Percentiles rank a stretch among this genome's conserved stretches.
phyloP scores from a whole-genome alignment of 108 stramenopile genomes.

The Pseudonitzschia delicatissima region DNA sequence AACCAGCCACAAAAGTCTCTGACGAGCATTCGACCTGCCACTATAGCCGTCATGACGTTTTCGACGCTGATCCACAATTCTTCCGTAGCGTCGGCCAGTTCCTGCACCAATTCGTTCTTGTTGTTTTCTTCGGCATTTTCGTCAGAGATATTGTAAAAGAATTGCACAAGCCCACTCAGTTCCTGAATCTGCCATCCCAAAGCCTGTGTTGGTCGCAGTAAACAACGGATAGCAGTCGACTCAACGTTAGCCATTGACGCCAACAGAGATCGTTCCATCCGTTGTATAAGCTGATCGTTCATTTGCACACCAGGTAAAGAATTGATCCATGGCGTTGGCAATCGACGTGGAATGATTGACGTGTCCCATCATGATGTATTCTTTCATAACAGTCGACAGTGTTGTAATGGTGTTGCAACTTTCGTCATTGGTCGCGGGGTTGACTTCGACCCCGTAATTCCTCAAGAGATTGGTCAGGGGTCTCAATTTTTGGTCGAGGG shows the following conservation, averaged over 20 bases:
- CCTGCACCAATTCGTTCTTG: constrained; percentile 23
- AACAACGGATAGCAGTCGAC: constrained; percentile 38
- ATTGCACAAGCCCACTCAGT: constrained; percentile 54
- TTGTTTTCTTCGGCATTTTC: neutral
- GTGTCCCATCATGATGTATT: constrained; percentile 71
- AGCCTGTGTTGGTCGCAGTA: constrained; percentile 58
- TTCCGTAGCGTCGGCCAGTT: constrained; percentile 26
- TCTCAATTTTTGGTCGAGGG: constrained; percentile 66
- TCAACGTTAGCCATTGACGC: constrained; percentile 68
- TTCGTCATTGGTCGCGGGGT: constrained; percentile 1
- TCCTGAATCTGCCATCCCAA: constrained; percentile 58
- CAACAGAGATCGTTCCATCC: constrained; percentile 53
- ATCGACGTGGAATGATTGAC: constrained; percentile 40
- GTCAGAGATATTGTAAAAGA: neutral
- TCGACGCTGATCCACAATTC: constrained; percentile 45
- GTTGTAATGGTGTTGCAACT: neutral
- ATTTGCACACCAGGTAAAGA: constrained; percentile 74
- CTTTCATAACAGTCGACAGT: constrained; percentile 38
- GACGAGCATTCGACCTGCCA: constrained; percentile 62
- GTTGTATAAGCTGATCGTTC: constrained; percentile 74
- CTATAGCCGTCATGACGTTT: constrained; percentile 37
- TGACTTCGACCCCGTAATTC: constrained; percentile 54
- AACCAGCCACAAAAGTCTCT: constrained; percentile 73
- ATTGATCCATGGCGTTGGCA: constrained; percentile 83
- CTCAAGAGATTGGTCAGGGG: constrained; percentile 43